Evolutionary conservation across 306 rosid species (phyloP), one percentile per base, ranked within the genome.

Genomic region (Cotoneaster glaucophyllus): DNA sequence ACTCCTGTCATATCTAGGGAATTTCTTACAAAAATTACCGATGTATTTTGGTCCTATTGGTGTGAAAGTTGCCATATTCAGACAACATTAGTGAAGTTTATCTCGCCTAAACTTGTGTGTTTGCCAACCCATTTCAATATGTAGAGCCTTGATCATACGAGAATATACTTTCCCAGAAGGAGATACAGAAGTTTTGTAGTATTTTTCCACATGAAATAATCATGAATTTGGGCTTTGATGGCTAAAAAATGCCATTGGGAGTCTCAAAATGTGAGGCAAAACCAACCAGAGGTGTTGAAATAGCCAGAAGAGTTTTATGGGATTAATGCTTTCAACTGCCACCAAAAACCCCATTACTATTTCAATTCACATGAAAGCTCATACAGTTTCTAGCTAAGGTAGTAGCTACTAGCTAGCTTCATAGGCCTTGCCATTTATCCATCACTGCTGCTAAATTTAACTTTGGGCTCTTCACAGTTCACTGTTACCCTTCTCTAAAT

Each of bases 281-380:
- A 15, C 54, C 54, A 15, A 48, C 54, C 21, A 48, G 54, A 48
- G 54, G 19, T 4, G n/a, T 28, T 28, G 21, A 62, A 62, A 62
- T 14, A 26, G 39, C 37, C 13, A 62, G 8, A 4, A 17, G 69
- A 65, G 14, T 12, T 10, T 57, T 50, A 73, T 11, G 61, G 50
- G 70, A 62, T 74, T 62, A 62, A 61, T 74, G 70, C 45, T 44
- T 44, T 62, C 77, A 74, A 62, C 77, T 45, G 29, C 77, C 77
- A 43, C 6, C 61, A 28, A 15, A 61, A 14, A 48, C 54, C 53
- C 54, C 14, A 5, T 14, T 48, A 15, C 4, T 24, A 25, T 12
- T 74, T 62, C 4, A 28, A 63, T 12, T 6, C 69, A 62, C 29
- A 37, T 73, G 26, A 73, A 73, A 73, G 56, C 67, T 37, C 56